A percentile compares a stretch with the other conserved stretches of the same genome.
Evolutionary conservation across 1,139 yeast species (phyloP).

Genomic region (Saccharomyces hybrid): DNA sequence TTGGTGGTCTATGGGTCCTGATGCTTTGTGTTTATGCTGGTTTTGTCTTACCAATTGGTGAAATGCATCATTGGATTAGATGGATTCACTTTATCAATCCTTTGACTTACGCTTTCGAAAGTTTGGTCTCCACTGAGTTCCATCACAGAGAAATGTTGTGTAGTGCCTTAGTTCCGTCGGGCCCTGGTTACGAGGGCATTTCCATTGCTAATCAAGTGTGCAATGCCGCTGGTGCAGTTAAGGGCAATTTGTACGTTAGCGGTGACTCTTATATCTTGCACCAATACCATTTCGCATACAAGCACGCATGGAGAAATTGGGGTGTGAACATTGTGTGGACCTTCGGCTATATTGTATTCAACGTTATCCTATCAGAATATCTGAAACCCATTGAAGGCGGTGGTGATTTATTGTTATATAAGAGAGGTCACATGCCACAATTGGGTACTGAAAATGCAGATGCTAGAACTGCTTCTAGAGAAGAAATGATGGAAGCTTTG

Average conservation of each 20-base stretch:
- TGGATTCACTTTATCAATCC: constrained; percentile 58
- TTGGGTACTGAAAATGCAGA: constrained; percentile 36
- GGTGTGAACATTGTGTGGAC: constrained; percentile 54
- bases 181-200: constrained; percentile 41
- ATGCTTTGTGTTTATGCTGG: constrained; percentile 53
- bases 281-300: constrained; percentile 37
- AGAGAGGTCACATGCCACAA: constrained; percentile 47
- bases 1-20: constrained; percentile 50
- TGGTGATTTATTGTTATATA: constrained; percentile 51
- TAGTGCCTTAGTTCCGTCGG: constrained; percentile 43
- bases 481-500: constrained; percentile 38
- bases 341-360: constrained; percentile 40
- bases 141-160: constrained; percentile 45
- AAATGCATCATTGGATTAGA: constrained; percentile 57
- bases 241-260: constrained; percentile 39
- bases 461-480: constrained; percentile 38
- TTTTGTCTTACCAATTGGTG: constrained; percentile 49
- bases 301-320: constrained; percentile 61
- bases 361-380: constrained; percentile 44
- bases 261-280: constrained; percentile 43
- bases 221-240: constrained; percentile 41
- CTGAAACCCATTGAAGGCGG: constrained; percentile 47
- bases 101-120: constrained; percentile 48
- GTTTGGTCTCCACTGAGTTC: constrained; percentile 52
- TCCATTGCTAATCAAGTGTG: constrained; percentile 41